phyloP scores from a whole-genome alignment of 345 rosid genomes.

The Sisymbrium altissimum region DNA sequence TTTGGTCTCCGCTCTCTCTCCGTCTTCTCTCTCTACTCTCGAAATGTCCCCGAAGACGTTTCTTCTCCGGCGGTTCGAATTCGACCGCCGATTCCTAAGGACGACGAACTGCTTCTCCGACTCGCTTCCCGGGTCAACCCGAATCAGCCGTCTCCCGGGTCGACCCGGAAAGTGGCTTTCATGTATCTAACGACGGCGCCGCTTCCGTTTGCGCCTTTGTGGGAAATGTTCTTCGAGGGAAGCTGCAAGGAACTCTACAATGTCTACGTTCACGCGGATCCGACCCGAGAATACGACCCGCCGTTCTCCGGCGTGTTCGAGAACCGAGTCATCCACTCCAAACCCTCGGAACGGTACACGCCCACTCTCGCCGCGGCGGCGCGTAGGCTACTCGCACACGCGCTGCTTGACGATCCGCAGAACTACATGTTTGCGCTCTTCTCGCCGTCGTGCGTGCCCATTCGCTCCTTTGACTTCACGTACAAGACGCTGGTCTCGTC shows the following conservation, averaged over 20 bases:
- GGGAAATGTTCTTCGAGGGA: conserved; percentile 60
- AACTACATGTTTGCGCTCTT: conserved; percentile 69
- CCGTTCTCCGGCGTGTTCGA: conserved; percentile 57
- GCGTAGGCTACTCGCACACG: conserved; percentile 62
- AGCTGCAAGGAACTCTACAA: conserved; percentile 43
- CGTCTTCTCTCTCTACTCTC: conserved; percentile 18
- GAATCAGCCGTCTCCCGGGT: conserved; percentile 25
- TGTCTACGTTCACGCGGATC: conserved; percentile 73
- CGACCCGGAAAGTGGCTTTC: conserved; percentile 61
- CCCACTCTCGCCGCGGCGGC: conserved; percentile 72
- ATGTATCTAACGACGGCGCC: conserved; percentile 64
- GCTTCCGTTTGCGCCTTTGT: conserved; percentile 61
- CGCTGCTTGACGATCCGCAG: conserved; percentile 54
- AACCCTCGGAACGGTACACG: conserved; percentile 45
- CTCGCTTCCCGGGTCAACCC: conserved; percentile 48
- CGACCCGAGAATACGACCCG: conserved; percentile 40
- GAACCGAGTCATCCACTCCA: conserved; percentile 51
- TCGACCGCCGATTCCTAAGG: conserved; percentile 30
- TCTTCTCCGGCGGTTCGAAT: conserved; percentile 2
- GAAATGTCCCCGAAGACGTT: conserved; percentile 6
- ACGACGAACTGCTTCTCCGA: conserved; percentile 48
- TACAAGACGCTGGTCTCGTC: conserved; percentile 38
- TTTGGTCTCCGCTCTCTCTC: conserved; percentile 5
- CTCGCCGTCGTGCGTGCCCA: conserved; percentile 69
- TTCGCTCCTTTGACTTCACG: conserved; percentile 59